These are phyloP conservation scores for Brachypodium distachyon DNA, from an alignment of 202 grass and related monocot genomes.

Conservation along the genomic window DNA sequence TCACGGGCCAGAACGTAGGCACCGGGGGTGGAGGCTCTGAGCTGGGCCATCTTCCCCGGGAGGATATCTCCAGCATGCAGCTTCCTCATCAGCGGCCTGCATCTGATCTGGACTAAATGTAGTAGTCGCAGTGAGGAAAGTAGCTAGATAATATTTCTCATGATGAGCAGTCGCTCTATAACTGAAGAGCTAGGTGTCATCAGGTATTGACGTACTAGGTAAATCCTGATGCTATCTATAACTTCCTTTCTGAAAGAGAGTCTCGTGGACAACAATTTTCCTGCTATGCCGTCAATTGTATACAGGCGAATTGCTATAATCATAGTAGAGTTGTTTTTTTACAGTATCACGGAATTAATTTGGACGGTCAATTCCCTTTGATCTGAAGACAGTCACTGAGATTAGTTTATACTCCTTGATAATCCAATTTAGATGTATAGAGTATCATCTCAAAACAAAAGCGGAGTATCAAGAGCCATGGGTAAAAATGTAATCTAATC, in stretches of 20 bases:
- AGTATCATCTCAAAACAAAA: too few species aligned
- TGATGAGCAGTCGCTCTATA: background rate
- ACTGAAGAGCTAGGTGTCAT: background rate
- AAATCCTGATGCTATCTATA: slow-evolving; percentile 11
- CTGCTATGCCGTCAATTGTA: background rate
- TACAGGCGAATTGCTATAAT: background rate
- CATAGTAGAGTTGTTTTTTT: too few species aligned
- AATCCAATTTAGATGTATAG: too few species aligned
- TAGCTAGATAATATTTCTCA: background rate
- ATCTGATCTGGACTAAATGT: slow-evolving; percentile 50
- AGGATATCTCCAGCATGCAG: slow-evolving; percentile 97
- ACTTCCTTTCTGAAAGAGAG: background rate
- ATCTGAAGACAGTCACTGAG: too few species aligned
- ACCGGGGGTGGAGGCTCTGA: slow-evolving; percentile 18
- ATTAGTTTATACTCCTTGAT: too few species aligned
- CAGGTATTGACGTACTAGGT: background rate
- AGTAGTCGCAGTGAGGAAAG: background rate
- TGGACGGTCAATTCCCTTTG: too few species aligned
- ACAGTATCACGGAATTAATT: too few species aligned
- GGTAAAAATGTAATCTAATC: too few species aligned
- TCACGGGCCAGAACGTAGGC: background rate
- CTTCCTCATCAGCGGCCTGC: slow-evolving; percentile 45
- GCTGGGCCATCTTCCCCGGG: slow-evolving; percentile 59
- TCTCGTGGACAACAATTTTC: background rate
- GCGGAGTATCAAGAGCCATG: too few species aligned